Conservation (phyloP, 2,329 filamentous ascomycete genomes). For the Dactylellina haptotyla region DNA sequence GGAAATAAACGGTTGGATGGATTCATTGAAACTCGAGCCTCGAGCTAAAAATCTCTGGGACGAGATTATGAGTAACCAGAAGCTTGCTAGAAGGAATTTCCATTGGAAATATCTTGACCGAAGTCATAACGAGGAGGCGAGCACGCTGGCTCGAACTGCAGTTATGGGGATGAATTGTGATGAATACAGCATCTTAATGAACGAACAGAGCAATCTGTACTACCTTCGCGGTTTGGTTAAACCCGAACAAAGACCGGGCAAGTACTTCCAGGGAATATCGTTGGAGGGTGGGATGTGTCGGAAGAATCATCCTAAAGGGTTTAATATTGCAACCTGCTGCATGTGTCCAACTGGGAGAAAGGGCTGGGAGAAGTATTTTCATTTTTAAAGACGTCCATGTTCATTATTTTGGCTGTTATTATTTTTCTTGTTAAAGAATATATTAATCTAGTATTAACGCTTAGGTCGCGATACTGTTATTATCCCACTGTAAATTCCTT, state of each 20-base stretch:
- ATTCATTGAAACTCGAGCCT: conserved; percentile 25
- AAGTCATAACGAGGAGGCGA: conserved; percentile 34
- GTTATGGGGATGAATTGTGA: conserved; percentile 7
- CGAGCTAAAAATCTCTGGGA: conserved; percentile 36
- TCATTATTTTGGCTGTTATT: not conserved
- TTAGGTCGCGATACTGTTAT: no score
- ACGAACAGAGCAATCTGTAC: conserved; percentile 14
- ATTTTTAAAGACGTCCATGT: conserved; percentile 19
- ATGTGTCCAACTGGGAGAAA: conserved; percentile 15
- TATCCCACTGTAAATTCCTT: no score
- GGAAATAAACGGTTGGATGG: conserved; percentile 24
- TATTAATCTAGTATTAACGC: not conserved
- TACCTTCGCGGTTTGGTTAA: conserved; percentile 8
- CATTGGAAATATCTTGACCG: conserved; percentile 30
- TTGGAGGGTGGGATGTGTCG: conserved; percentile 50
- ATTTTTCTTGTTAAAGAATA: no score
- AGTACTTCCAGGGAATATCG: conserved; percentile 23
- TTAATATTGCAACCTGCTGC: conserved; percentile 31
- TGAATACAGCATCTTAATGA: conserved; percentile 12
- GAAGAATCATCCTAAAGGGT: conserved; percentile 37
- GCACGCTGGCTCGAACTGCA: not conserved
- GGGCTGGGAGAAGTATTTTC: conserved; percentile 39
- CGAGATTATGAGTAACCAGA: conserved; percentile 32
- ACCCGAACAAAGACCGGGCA: conserved; percentile 16
- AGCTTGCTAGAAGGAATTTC: conserved; percentile 15